Evolutionary conservation across 2,329 filamentous ascomycete genomes (phyloP).

Genomic region (Aureobasidium melanogenum): DNA sequence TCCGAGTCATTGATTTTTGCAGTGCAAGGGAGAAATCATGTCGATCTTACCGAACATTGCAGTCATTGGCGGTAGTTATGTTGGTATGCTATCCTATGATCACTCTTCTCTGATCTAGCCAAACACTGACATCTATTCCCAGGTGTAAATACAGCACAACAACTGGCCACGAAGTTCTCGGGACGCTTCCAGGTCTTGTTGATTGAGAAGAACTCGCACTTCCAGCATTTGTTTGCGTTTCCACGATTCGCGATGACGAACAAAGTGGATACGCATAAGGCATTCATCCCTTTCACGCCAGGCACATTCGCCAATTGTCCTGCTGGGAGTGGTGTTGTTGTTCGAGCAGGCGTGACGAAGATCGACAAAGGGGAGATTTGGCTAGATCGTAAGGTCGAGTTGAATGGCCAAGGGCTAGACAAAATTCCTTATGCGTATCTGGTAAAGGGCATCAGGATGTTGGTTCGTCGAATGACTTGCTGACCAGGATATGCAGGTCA

Average conservation of each 20-base stretch:
- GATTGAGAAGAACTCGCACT: slow-evolving; percentile 14
- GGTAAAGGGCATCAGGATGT: neutral
- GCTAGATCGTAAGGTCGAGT: slow-evolving; percentile 5
- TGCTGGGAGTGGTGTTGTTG: neutral
- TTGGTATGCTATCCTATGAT: neutral
- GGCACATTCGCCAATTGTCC: slow-evolving; percentile 4
- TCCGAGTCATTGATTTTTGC: too few species aligned
- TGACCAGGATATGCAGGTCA: neutral
- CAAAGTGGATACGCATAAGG: slow-evolving; percentile 9
- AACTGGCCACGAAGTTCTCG: slow-evolving; percentile 4
- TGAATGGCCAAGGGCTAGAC: neutral
- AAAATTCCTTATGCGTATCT: slow-evolving; percentile 8
- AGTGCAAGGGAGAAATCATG: neutral
- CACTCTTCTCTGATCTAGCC: neutral
- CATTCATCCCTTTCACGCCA: slow-evolving; percentile 11
- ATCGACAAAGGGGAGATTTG: slow-evolving; percentile 1
- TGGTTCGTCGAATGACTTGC: neutral
- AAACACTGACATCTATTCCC: neutral
- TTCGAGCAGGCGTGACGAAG: neutral
- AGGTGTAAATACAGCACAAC: slow-evolving; percentile 13
- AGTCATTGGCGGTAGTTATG: slow-evolving; percentile 3
- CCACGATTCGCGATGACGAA: slow-evolving; percentile 10
- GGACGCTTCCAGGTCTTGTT: slow-evolving; percentile 6
- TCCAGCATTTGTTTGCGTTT: slow-evolving; percentile 12
- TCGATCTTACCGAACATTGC: slow-evolving; percentile 1